Base-by-base conservation (phyloP, 1,139 yeast species). In the Suhomyces yuchorum region DNA sequence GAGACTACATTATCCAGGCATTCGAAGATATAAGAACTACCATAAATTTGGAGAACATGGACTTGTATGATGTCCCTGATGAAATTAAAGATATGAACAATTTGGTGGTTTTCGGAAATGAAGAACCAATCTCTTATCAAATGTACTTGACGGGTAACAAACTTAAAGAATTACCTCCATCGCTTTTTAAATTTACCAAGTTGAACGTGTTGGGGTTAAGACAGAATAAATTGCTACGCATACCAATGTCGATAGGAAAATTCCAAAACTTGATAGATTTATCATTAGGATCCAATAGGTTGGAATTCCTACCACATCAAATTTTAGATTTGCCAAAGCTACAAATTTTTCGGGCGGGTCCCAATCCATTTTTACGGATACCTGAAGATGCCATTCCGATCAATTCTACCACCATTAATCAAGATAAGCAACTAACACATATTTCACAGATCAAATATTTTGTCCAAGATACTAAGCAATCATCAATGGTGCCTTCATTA, bases 191-290 rank as follows among this genome's bases (percentile, higher is more conserved):
- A 43, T 72, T 82, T 9, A 61, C 69, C 8, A 76, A 79, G 40
- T 61, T 84, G 14, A 71, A 77, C n/a, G 86, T 81, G 6, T 63
- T 85, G 37, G 72, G 81, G 1, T 63, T 85, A 46, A 68, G 88
- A 37, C 73, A 71, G 44, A 85, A 85, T 58, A 66, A 71, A 43
- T 63, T 85, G 33, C 67, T 67, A 22, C 63, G 68, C 38, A 59
- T 85, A 6, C 86, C 88, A 0, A 81, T 85, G 0, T 71, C 75
- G 4, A 77, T 85, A 20, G 68, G 73, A 26, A 63, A 70, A 24
- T 67, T 82, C 33, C 51, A 45, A 8, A 67, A 71, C 44, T 66
- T 85, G 40, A 67, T 65, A 17, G 81, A 82, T 44, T 65, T 85
- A 30, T 75, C 82, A 7, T 56, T 84, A 14, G 77, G 79, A 15